A percentile compares a stretch with the other conserved stretches of the same genome.
These are phyloP conservation scores for Saccharomycopsis schoenii DNA, from an alignment of 805 yeast genomes.

Conservation along the genomic window DNA sequence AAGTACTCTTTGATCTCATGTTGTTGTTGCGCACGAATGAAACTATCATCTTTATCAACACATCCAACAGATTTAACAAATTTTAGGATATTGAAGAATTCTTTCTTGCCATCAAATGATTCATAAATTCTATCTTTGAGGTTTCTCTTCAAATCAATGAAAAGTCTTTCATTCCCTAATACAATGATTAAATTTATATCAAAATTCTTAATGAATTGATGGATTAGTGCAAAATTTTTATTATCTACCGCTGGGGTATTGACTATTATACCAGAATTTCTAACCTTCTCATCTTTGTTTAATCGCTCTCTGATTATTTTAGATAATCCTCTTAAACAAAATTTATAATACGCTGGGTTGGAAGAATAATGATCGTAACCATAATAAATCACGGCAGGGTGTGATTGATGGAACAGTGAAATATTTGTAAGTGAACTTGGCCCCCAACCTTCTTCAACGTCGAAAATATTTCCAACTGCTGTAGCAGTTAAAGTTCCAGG, in stretches of 20 bases:
- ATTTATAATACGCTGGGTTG: slow-evolving; percentile 31
- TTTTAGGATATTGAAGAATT: slow-evolving; percentile 39
- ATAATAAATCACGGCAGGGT: slow-evolving; percentile 73
- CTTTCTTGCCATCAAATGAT: slow-evolving; percentile 21
- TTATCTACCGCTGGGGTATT: slow-evolving; percentile 64
- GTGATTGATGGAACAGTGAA: slow-evolving; percentile 71
- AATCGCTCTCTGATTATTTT: slow-evolving; percentile 33
- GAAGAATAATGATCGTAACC: slow-evolving; percentile 56
- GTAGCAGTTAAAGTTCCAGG: slow-evolving; percentile 86
- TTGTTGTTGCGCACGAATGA: slow-evolving; percentile 62
- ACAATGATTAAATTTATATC: slow-evolving; percentile 52
- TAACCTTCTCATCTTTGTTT: slow-evolving; percentile 36
- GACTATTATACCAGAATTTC: slow-evolving; percentile 50
- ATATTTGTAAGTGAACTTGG: slow-evolving; percentile 70
- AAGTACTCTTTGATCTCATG: slow-evolving; percentile 77
- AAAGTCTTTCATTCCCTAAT: slow-evolving; percentile 65
- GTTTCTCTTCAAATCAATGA: slow-evolving; percentile 45
- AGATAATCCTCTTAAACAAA: slow-evolving; percentile 25
- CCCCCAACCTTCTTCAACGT: slow-evolving; percentile 72
- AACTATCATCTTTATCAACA: slow-evolving; percentile 63
- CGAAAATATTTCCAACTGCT: slow-evolving; percentile 70
- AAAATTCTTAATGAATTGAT: slow-evolving; percentile 49
- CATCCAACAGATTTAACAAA: slow-evolving; percentile 69
- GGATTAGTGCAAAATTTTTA: slow-evolving; percentile 39
- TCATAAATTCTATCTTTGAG: slow-evolving; percentile 29